Percentiles rank a stretch among this genome's conserved stretches.
Evolutionary conservation across 345 rosid species (phyloP).

Genomic region (Eucalyptus urophylla): DNA sequence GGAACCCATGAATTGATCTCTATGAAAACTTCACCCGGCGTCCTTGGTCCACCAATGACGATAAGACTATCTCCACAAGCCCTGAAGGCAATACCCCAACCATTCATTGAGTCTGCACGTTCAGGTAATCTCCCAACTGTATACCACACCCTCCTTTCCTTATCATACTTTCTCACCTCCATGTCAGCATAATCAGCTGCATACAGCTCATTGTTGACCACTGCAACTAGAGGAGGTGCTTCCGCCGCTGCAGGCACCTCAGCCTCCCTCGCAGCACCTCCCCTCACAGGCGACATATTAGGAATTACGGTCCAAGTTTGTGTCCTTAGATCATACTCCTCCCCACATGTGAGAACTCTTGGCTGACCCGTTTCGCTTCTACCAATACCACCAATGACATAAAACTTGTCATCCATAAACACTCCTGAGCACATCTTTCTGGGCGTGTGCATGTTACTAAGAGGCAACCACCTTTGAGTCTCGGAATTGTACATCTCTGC

Average conservation of each 20-base stretch:
- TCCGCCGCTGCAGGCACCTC: constrained; percentile 55
- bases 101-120: constrained; percentile 74
- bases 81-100: constrained; percentile 96
- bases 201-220: constrained; percentile 66
- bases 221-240: constrained; percentile 92
- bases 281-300: constrained; percentile 64
- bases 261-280: constrained; percentile 17
- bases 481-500: constrained; percentile 90
- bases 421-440: constrained; percentile 95
- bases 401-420: constrained; percentile 84
- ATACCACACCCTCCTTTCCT: constrained; percentile 44
- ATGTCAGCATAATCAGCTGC: constrained; percentile 80
- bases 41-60: constrained; percentile 85
- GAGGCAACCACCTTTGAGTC: constrained; percentile 45
- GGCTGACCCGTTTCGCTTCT: constrained; percentile 21
- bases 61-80: constrained; percentile 80
- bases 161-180: constrained; percentile 73
- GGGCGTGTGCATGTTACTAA: constrained; percentile 70
- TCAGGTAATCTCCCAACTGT: constrained; percentile 75
- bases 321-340: constrained; percentile 66
- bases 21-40: constrained; percentile 61
- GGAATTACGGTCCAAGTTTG: constrained; percentile 70
- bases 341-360: constrained; percentile 54
- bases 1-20: constrained; percentile 91
- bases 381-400: constrained; percentile 81